These are phyloP conservation scores for Saksenaea oblongispora DNA, from an alignment of 371 early-diverging fungal genomes.

Conservation along the genomic window DNA sequence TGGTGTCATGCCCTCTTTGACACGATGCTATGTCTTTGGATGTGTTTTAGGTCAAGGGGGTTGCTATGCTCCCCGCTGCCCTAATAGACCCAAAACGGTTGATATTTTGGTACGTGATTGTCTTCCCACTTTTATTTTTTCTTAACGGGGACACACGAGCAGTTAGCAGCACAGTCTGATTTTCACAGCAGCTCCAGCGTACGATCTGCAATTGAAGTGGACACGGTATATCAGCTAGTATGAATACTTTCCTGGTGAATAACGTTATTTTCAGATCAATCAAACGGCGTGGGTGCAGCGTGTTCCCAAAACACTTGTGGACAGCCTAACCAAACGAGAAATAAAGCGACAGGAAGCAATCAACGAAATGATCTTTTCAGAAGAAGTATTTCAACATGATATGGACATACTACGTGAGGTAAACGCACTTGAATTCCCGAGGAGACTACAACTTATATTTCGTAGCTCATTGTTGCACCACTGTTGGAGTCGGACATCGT, in stretches of 20 bases:
- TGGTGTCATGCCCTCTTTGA: constrained; percentile 22
- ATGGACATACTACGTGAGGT: constrained; percentile 23
- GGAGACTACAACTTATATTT: background rate
- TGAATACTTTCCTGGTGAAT: background rate
- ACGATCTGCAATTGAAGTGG: constrained; percentile 2
- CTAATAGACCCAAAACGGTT: constrained; percentile 16
- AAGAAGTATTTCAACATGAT: constrained; percentile 83
- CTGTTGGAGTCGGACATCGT: constrained; percentile 32
- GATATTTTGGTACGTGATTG: constrained; percentile 14
- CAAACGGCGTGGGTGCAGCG: constrained; percentile 51
- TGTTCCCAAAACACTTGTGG: constrained; percentile 67
- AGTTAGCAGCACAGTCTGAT: background rate
- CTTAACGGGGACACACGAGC: background rate
- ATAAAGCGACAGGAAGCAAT: constrained; percentile 87
- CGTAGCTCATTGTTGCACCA: constrained; percentile 16
- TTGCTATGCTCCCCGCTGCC: constrained; percentile 30
- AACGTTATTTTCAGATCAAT: constrained; percentile 9
- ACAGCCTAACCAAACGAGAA: constrained; percentile 68
- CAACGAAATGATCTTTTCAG: constrained; percentile 83
- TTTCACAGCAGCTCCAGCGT: constrained; percentile 8
- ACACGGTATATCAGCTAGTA: background rate
- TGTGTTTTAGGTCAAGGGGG: constrained; percentile 20
- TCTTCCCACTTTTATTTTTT: background rate
- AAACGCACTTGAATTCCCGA: background rate
- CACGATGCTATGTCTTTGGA: constrained; percentile 18